phyloP scores from a whole-genome alignment of 164 flowering plant species.

The Cinnamomum micranthum region DNA sequence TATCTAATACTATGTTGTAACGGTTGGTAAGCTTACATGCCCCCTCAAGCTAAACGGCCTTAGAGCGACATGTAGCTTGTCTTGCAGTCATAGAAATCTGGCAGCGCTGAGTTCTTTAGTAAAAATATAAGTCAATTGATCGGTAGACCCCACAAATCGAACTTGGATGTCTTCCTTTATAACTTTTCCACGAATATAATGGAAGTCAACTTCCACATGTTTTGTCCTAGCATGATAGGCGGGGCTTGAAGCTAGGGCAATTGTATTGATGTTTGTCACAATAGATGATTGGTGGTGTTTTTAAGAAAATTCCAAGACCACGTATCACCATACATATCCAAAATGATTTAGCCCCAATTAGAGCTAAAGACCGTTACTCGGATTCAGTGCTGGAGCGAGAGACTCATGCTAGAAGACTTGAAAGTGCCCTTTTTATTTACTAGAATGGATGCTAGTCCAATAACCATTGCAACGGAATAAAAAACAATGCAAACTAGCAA shows the following conservation, averaged over 20 bases:
- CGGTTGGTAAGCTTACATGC: not conserved
- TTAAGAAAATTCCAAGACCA: not conserved
- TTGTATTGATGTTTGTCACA: not conserved
- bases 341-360: not conserved
- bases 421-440: too few species aligned
- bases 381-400: not conserved
- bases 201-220: too few species aligned
- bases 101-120: not conserved
- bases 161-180: not conserved
- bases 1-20: too few species aligned
- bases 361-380: not conserved
- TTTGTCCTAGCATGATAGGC: too few species aligned
- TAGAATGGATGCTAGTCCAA: too few species aligned
- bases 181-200: too few species aligned
- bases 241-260: too few species aligned
- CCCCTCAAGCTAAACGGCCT: not conserved
- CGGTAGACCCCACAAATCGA: not conserved
- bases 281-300: not conserved
- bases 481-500: too few species aligned
- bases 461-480: too few species aligned
- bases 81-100: not conserved
- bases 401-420: not conserved
- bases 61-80: not conserved
- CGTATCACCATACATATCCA: not conserved
- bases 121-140: not conserved